Evolutionary conservation across 1,284 basidiomycete species (phyloP).

Genomic region (Trichosporon inkin): DNA sequence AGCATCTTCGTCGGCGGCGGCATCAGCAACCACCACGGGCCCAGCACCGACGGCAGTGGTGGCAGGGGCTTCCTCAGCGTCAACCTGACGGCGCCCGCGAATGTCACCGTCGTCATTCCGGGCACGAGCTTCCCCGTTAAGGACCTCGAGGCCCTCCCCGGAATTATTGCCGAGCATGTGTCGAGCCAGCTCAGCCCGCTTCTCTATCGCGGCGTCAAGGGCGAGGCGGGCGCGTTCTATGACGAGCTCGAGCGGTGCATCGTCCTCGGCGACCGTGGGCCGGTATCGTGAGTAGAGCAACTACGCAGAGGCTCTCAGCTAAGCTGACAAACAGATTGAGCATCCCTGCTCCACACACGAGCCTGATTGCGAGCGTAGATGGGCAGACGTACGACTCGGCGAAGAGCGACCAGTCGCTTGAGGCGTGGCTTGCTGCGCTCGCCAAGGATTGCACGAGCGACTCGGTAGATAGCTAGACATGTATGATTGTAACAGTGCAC

Average conservation of each 20-base stretch:
- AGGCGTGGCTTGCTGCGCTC: conserved; percentile 15
- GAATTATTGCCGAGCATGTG: conserved; percentile 28
- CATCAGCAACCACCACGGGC: conserved; percentile 10
- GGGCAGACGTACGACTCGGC: conserved; percentile 15
- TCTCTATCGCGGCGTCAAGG: conserved; percentile 8
- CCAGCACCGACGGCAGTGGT: conserved; percentile 13
- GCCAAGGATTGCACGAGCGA: background rate
- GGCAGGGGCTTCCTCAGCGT: conserved; percentile 18
- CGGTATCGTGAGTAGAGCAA: conserved; percentile 21
- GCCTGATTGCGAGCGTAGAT: conserved; percentile 13
- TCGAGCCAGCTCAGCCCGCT: conserved; percentile 22
- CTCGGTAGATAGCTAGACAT: background rate
- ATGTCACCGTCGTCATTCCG: conserved; percentile 20
- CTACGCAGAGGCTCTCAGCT: conserved; percentile 2
- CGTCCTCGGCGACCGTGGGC: conserved; percentile 19
- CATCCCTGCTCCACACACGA: conserved; percentile 12
- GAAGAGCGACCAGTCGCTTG: conserved; percentile 1
- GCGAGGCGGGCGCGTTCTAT: conserved; percentile 21
- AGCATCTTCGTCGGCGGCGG: conserved; percentile 7
- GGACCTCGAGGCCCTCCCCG: conserved; percentile 27
- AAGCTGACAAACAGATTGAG: conserved; percentile 11
- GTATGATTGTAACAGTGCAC: no score
- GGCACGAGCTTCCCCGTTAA: conserved; percentile 32
- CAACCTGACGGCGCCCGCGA: conserved; percentile 22
- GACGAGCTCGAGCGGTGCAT: conserved; percentile 35